Evolutionary conservation across 495 filamentous ascomycete species (phyloP), one percentile per base, ranked within the genome.

Genomic region (Penicillium ucsense): DNA sequence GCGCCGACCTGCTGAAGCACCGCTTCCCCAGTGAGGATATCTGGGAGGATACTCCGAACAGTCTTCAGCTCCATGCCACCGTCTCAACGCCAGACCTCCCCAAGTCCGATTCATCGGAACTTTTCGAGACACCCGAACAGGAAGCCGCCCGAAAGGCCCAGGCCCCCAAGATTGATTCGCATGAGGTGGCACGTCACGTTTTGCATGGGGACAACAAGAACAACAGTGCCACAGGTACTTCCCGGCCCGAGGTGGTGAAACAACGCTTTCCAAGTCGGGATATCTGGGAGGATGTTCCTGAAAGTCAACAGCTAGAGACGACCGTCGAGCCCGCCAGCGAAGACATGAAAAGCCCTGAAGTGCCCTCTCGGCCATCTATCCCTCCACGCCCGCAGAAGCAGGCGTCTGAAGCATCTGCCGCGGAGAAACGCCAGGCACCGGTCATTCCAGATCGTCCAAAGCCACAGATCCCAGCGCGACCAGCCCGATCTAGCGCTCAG

Each of bases 21-120:
- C 79, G 84, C 40, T 98, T 98, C 67, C 92, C 92, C 1, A 95
- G 89, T 62, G 81, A 85, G 52, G 92, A 99, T 61, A 79, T 96
- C 35, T 99, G 92, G 92, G 92, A 99, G 62, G 92, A 99, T 65
- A 85, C 89, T 0, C 92, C 92, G 4, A 86, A 84, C 66, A 91
- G 86, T 67, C 72, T 88, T 40, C 83, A 90, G 55, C 81, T 88
- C 48, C 80, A 86, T 31, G 81, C 92, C 12, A 90, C 84, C 47
- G 90, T 99, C 8, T 83, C 86, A 5, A 89, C 84, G 0, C 89
- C 91, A 3, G 84, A 94, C 47, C 43, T 66, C 10, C 61, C 62
- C 3, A 64, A 63, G 49, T 39, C 49, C 12, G 60, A 57, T 8
- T 54, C 57, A 28, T 9, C 53, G 6, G 48, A 55, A 3, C 53